These are phyloP conservation scores for Colletotrichum destructivum DNA, from an alignment of 2,329 filamentous ascomycete species.

Conservation along the genomic window DNA sequence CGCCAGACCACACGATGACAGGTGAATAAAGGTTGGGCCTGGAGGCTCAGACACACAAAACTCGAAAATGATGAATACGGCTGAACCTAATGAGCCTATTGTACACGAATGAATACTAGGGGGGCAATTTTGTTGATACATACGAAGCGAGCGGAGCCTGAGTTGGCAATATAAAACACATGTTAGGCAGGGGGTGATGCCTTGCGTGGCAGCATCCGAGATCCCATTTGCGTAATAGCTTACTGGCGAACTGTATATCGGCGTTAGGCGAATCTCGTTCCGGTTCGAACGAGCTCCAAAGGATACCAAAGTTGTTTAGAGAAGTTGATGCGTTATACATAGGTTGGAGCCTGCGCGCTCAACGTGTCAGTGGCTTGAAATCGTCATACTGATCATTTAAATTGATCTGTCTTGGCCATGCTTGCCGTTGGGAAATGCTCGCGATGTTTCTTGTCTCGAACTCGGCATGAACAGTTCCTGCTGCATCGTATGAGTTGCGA, in stretches of 20 bases:
- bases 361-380: background rate
- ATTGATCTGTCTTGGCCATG: background rate
- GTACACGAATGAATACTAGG: constrained; percentile 13
- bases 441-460: too few species aligned
- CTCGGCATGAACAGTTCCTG: too few species aligned
- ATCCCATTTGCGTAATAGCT: constrained; percentile 37
- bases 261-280: constrained; percentile 35
- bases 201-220: background rate
- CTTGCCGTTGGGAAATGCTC: background rate
- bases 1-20: constrained; percentile 40
- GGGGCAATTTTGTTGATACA: constrained; percentile 28
- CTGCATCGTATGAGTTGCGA: too few species aligned
- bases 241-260: constrained; percentile 29
- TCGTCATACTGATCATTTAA: background rate
- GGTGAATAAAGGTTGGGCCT: constrained; percentile 17
- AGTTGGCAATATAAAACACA: constrained; percentile 20
- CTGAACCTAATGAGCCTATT: constrained; percentile 24
- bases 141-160: constrained; percentile 16
- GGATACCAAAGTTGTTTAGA: constrained; percentile 40
- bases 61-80: constrained; percentile 28
- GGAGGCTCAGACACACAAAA: background rate
- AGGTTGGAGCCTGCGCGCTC: background rate
- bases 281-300: constrained; percentile 31
- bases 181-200: constrained; percentile 19
- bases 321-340: constrained; percentile 11